Evolutionary conservation across 2,329 filamentous ascomycete species (phyloP), one percentile per base, ranked within the genome.

Genomic region (Thielaviopsis musarum): DNA sequence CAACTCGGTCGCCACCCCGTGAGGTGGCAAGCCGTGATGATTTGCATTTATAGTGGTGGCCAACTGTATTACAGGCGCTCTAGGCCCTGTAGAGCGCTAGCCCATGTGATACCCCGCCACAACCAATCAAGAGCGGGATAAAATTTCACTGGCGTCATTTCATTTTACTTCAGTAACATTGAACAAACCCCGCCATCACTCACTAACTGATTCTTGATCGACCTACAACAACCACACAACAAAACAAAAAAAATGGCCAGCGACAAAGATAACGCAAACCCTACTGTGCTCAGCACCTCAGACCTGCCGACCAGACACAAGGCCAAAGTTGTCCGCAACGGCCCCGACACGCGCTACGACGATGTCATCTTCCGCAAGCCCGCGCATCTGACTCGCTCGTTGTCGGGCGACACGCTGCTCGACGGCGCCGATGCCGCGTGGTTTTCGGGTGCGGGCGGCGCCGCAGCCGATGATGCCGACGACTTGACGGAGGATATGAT

Each of bases 281-380:
- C 93, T 59, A 94, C 88, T 64, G 91, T 98, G 69, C 76, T 97
- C 67, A 94, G 85, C 72, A 80, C 83, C 57, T 88, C 88, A 52
- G 88, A 97, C 72, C 82, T 98, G 56, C 91, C 93, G 52, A 93
- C 88, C 30, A 84, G 91, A 64, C 75, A 78, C 22, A 51, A 34
- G 48, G 75, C 73, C 65, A 74, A 74, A 64, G 70, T 71, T 34
- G 70, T 73, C 62, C 77, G 74, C 63, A 72, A 66, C 41, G 75
- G 73, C 1, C 72, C 74, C 12, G 76, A 77, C 61, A 73, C 73
- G 22, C 74, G 71, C 63, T 77, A 77, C 62, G 72, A 74, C 63
- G 67, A 72, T 59, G 64, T 79, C 56, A 70, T 79, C 54, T 72
- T 76, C 55, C 71, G 74, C 56, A 74, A 71, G 65, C 74, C 73